Evolutionary conservation across 805 yeast species (phyloP).

Genomic region (Sugiyamaella marilandica): DNA sequence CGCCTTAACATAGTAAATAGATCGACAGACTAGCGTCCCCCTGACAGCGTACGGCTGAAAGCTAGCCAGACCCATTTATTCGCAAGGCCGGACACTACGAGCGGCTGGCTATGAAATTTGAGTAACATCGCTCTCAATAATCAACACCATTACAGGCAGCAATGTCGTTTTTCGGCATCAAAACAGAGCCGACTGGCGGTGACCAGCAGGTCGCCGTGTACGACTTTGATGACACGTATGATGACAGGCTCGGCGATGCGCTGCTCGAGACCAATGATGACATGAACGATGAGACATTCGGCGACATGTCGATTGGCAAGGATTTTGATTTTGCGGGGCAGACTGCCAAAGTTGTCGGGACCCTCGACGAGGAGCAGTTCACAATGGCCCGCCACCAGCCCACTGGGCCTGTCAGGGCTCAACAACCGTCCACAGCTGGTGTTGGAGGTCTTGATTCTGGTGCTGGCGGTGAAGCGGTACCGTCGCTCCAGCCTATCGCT

Average conservation of each 20-base stretch:
- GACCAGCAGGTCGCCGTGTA: constrained; percentile 32
- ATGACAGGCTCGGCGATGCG: constrained; percentile 67
- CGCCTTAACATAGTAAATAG: too few relatives aligned
- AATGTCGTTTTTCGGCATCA: constrained; percentile 69
- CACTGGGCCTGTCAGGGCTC: constrained; percentile 27
- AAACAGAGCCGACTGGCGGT: constrained; percentile 34
- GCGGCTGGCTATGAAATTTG: constrained; percentile 4
- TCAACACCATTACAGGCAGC: background rate
- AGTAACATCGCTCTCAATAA: background rate
- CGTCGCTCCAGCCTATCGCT: constrained; percentile 59
- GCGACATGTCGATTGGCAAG: constrained; percentile 49
- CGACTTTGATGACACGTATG: constrained; percentile 82
- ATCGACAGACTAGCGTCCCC: too few relatives aligned
- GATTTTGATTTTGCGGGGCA: constrained; percentile 61
- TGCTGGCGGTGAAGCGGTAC: constrained; percentile 28
- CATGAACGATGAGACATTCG: constrained; percentile 76
- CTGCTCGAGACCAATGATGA: constrained; percentile 69
- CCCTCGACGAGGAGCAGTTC: constrained; percentile 26
- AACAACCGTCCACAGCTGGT: constrained; percentile 25
- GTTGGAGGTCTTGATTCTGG: background rate
- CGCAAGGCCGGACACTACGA: background rate
- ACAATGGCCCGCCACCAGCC: constrained; percentile 23
- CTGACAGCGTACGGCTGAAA: background rate
- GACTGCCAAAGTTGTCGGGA: constrained; percentile 30
- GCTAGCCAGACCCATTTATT: background rate